A percentile compares a stretch with the other conserved stretches of the same genome.
Evolutionary conservation across 106 monocot genomes (phyloP).

Genomic region (Acorus gramineus): DNA sequence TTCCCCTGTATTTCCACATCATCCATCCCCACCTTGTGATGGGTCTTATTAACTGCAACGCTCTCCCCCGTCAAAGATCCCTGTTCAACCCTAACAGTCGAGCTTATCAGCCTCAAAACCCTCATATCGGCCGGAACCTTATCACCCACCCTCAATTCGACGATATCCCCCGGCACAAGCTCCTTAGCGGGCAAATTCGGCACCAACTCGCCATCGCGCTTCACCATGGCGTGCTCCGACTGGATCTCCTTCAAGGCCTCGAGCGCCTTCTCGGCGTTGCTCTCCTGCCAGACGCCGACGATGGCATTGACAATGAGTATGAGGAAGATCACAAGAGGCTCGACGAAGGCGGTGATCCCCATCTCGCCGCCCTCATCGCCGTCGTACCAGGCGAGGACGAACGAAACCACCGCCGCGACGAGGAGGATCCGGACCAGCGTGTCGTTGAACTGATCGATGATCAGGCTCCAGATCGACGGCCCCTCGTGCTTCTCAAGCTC

Average conservation of each 20-base stretch:
- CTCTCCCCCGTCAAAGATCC: conserved; percentile 61
- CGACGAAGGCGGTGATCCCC: conserved; percentile 83
- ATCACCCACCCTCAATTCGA: conserved; percentile 49
- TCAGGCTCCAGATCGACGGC: conserved; percentile 67
- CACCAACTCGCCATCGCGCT: conserved; percentile 42
- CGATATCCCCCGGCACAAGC: conserved; percentile 58
- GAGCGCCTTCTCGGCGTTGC: conserved; percentile 83
- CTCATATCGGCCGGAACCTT: conserved; percentile 65
- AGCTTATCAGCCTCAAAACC: conserved; percentile 38
- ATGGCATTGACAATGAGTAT: conserved; percentile 75
- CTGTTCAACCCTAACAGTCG: conserved; percentile 51
- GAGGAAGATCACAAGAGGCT: conserved; percentile 76
- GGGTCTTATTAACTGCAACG: conserved; percentile 52
- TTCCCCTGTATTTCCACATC: conserved; percentile 58
- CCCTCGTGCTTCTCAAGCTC: conserved; percentile 86
- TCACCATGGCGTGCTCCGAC: conserved; percentile 67
- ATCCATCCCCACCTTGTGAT: conserved; percentile 25
- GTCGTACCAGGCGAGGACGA: conserved; percentile 71
- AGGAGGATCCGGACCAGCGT: conserved; percentile 91
- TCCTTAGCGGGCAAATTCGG: conserved; percentile 45
- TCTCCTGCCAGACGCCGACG: conserved; percentile 94
- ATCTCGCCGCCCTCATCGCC: conserved; percentile 65
- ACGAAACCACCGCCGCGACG: conserved; percentile 82
- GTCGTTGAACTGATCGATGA: conserved; percentile 89
- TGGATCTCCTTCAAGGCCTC: conserved; percentile 89